Base-by-base conservation (phyloP, 2,329 filamentous ascomycete species). In the Phaeosphaeria sp. region DNA sequence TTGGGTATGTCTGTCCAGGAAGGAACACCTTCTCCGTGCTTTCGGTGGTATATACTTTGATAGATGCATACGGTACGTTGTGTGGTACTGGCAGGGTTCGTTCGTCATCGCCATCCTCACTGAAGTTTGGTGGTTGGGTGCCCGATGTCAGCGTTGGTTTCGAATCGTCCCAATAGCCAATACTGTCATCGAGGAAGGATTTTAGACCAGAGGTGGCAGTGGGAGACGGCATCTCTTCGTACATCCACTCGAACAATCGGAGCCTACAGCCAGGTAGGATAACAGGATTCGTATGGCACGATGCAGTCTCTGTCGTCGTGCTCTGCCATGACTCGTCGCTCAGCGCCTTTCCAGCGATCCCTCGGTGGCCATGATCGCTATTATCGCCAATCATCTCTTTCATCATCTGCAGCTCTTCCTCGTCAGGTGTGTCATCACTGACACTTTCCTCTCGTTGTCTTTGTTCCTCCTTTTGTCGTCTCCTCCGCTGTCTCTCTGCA, bases 161-260 rank as follows among this genome's bases (percentile, higher is more conserved):
- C 3, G 30, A 36, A 7, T 13, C 8, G 15, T 7, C 30, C 3
- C 30, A 3, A 13, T 36, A 36, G 3, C 30, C 30, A 3, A 36
- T 3, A 13, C 30, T 36, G 11, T 36, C 30, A 11, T 30, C 25
- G 25, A 36, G 30, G 11, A 18, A 6, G 4, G n/a, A 11, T 18
- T 43, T 5, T 7, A 4, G 20, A 18, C 6, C 15, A 18, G 52
- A 24, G 1, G 40, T 44, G 4, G 45, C 39, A 5, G 39, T 27
- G 6, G 42, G 39, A 3, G 59, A 53, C 1, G 71, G 71, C 44
- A 65, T 49, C 2, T 46, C 45, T 6, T 20, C 13, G 21, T 66
- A 66, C 1, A 65, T 60, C 72, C 73, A 75, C 55, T 75, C 69
- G 22, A 65, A 70, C 0, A 75, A 59, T 6, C 66, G 57, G 1